Evolutionary conservation across 371 early-diverging fungal species (phyloP).

Genomic region (Mortierella sp.): DNA sequence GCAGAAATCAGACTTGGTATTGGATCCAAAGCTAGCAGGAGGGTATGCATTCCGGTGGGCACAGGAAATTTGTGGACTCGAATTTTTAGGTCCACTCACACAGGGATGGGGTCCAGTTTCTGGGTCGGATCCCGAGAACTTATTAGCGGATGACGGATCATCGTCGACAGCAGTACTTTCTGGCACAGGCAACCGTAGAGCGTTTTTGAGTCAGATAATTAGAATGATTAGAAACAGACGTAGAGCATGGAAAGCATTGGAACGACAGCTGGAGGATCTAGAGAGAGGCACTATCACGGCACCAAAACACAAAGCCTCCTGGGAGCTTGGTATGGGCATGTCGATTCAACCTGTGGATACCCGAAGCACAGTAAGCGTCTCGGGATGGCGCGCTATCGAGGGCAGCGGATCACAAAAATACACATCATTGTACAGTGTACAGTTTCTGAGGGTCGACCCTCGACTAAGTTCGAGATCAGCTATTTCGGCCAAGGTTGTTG

Average conservation of each 20-base stretch:
- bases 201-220: slow-evolving; percentile 37
- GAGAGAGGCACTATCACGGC: slow-evolving; percentile 15
- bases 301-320: slow-evolving; percentile 5
- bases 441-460: slow-evolving; percentile 27
- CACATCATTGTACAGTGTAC: slow-evolving; percentile 15
- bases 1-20: slow-evolving; percentile 28
- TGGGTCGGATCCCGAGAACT: slow-evolving; percentile 19
- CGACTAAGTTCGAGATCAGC: slow-evolving; percentile 11
- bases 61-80: slow-evolving; percentile 45
- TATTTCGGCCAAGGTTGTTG: slow-evolving; percentile 23
- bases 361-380: slow-evolving; percentile 13
- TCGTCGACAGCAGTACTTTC: slow-evolving; percentile 16
- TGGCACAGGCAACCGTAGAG: slow-evolving; percentile 28
- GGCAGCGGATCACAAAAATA: slow-evolving; percentile 20
- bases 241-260: slow-evolving; percentile 44
- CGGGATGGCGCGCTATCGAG: slow-evolving; percentile 26
- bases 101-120: slow-evolving; percentile 34
- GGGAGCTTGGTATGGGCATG: background rate
- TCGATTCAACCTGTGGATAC: background rate
- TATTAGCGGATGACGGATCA: slow-evolving; percentile 10
- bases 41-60: slow-evolving; percentile 49
- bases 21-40: slow-evolving; percentile 28
- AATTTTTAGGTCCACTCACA: slow-evolving; percentile 34
- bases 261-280: slow-evolving; percentile 38
- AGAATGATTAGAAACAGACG: slow-evolving; percentile 40